Evolutionary conservation across 495 filamentous ascomycete genomes (phyloP), one percentile per base, ranked within the genome.

Genomic region (Articulospora tetracladia): DNA sequence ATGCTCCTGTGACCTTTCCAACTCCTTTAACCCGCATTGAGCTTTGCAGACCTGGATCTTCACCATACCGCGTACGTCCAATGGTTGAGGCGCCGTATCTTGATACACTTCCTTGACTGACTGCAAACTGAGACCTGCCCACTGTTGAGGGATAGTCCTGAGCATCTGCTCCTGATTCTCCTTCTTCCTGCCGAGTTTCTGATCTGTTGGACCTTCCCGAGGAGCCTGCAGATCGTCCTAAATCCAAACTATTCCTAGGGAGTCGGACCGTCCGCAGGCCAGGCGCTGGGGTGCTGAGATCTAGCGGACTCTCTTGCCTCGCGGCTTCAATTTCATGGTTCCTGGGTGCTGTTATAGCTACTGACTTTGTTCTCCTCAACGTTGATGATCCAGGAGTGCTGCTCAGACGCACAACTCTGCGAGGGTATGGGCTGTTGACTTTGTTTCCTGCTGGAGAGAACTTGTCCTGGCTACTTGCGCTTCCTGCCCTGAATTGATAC

Each of bases 1-100:
- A 92, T 58, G 79, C 83, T 0, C 89, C 89, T 10, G 86, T 83
- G 6, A 86, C 73, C 63, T 89, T 88, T 17, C 83, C 85, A 27
- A 90, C 79, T 62, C 87, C 77, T 71, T 90, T 91, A n/a, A 89
- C 73, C 0, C 89, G 83, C 72, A 90, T 75, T 19, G 88, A 89
- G 67, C 84, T 87, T 60, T 86, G 87, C 0, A 83, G 72, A 1
- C 80, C 85, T 23, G 74, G 69, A 2, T 87, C 85, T 4, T 87
- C 85, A 0, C 72, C 72, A 57, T 74, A 72, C 32, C 74, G 76
- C 22, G 69, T 66, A 2, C 79, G 75, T 23, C 83, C 69, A 39
- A 77, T 76, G 3, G 81, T 83, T 13, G 76, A 77, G n/a, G 78
- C 70, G 4, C 76, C 77, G 54, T 78, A 60, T 34, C 76, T 77